Evolutionary conservation across 1,284 basidiomycete genomes (phyloP), one percentile per base, ranked within the genome.

Genomic region (Athelia psychrophila): DNA sequence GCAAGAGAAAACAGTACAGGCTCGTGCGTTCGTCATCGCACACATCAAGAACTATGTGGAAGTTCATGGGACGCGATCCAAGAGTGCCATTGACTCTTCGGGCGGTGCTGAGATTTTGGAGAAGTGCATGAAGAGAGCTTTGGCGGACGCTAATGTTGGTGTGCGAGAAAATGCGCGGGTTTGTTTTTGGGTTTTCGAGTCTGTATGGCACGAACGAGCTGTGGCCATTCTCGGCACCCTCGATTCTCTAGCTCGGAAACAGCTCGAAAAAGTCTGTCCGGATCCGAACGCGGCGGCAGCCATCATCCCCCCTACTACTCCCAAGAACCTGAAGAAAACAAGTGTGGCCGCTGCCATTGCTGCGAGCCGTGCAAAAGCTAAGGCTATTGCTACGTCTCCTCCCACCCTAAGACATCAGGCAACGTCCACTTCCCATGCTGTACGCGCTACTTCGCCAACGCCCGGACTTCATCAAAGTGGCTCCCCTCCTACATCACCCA

Each of bases 1-100:
- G n/a, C 82, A 88, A 61, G 95, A 98, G 53, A 98, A 97, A 73
- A 93, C 78, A 22, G 77, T 87, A 0, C 88, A 93, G 61, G 81
- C 87, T 3, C 83, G 97, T n/a, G 76, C 80, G 36, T 90, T 82
- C 61, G 83, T 69, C 13, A 68, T 86, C 10, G 72, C 67, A 19
- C 92, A 95, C 65, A 65, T 94, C 55, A 88, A 86, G 57, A 75
- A 77, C 5, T 95, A 87, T 64, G 61, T 96, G 49, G 83, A 90
- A 56, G 59, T 79, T 5, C 90, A 93, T 56, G 88, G 80, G 0
- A 64, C 72, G n/a, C 80, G 85, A 45, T 74, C 79, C 23, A 86
- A 81, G 59, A 67, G 76, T 54, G 62, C 76, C 25, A 86, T 93
- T 35, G 92, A 95, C 61, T 67, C 71, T 10, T 69, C 79, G 13